phyloP scores from a whole-genome alignment of 164 flowering plant genomes.

The Berberis thunbergii region DNA sequence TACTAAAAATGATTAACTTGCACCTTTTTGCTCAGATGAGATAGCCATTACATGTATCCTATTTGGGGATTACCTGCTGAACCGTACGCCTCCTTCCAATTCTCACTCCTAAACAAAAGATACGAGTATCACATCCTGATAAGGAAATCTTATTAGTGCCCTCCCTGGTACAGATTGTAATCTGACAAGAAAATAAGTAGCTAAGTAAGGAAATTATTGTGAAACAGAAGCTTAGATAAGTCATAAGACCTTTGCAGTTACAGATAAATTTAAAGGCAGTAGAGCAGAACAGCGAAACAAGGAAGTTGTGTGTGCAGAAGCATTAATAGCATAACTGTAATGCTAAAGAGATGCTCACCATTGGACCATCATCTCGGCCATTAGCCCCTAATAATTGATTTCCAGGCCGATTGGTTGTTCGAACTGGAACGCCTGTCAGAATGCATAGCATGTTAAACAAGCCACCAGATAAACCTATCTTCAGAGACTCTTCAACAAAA shows the following conservation, averaged over 20 bases:
- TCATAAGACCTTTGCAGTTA: neutral
- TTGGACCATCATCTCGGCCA: constrained; percentile 98
- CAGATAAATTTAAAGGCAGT: too few species aligned
- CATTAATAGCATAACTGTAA: neutral
- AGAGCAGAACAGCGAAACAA: neutral
- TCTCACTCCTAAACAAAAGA: constrained; percentile 89
- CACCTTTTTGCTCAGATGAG: too few species aligned
- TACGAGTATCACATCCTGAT: constrained; percentile 79
- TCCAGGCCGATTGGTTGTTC: constrained; percentile 88
- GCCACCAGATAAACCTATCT: too few species aligned
- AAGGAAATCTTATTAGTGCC: constrained; percentile 67
- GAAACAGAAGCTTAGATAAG: neutral
- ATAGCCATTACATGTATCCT: too few species aligned
- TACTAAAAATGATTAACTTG: too few species aligned
- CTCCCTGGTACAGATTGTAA: constrained; percentile 63
- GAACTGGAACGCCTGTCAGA: constrained; percentile 54
- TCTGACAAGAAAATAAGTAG: constrained; percentile 36
- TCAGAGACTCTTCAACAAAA: too few species aligned
- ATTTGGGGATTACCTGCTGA: constrained; percentile 45
- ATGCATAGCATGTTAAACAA: too few species aligned
- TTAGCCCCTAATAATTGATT: constrained; percentile 82
- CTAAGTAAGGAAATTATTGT: neutral
- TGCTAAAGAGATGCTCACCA: constrained; percentile 40
- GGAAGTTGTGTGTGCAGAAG: neutral
- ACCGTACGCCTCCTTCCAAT: constrained; percentile 67